Conservation (phyloP, 345 rosid genomes). For the Aurinia saxatilis region DNA sequence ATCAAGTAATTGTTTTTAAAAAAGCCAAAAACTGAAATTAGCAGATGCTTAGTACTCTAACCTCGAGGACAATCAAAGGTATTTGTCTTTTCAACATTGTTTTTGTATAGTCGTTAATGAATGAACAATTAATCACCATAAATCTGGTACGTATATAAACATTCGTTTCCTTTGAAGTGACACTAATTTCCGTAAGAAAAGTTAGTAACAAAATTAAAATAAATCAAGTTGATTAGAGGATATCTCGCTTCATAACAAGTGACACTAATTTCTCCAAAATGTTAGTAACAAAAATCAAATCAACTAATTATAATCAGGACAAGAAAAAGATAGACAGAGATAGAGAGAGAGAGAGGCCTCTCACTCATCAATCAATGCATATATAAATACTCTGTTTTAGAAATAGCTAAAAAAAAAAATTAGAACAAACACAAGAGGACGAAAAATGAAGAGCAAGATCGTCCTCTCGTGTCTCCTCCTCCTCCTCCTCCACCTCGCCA, state of each 20-base stretch:
- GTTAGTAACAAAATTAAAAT: background rate
- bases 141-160: no score
- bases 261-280: no score
- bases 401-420: slow-evolving; percentile 6
- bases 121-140: no score
- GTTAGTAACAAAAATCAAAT: no score
- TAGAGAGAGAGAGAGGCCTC: slow-evolving; percentile 2
- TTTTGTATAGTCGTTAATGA: no score
- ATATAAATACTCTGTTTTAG: slow-evolving; percentile 23
- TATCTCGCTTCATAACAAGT: no score
- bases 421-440: slow-evolving; percentile 7
- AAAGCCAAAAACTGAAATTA: background rate
- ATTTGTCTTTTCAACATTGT: no score
- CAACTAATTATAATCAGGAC: no score
- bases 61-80: no score
- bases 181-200: background rate
- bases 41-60: no score
- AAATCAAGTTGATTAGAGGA: no score
- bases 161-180: no score
- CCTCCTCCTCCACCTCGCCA: slow-evolving; percentile 1
- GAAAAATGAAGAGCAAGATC: slow-evolving; percentile 12
- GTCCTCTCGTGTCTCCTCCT: background rate
- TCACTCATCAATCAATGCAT: background rate
- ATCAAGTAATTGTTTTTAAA: background rate
- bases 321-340: background rate